Conservation (phyloP, 2,329 filamentous ascomycete genomes). For the Bipolaris bicolor region DNA sequence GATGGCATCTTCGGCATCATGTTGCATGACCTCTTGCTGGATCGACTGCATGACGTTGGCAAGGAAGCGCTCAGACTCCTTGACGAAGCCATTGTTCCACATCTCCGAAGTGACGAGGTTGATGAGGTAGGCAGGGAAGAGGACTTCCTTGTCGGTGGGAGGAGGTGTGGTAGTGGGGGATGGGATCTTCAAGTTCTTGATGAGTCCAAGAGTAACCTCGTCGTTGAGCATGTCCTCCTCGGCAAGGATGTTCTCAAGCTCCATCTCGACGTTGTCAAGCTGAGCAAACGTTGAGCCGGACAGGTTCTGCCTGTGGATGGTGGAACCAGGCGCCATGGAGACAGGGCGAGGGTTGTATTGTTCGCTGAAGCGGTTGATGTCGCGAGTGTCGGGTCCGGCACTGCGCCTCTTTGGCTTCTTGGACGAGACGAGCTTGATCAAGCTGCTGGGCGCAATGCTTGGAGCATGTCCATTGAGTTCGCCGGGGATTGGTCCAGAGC, state of each 20-base stretch:
- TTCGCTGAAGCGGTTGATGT: constrained; percentile 86
- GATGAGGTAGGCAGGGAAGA: constrained; percentile 98
- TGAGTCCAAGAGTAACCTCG: constrained; percentile 94
- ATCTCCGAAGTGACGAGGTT: constrained; percentile 99
- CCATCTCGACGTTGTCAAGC: constrained; percentile 89
- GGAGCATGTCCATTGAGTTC: constrained; percentile 70
- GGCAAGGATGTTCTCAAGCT: constrained; percentile 89
- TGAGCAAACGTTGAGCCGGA: constrained; percentile 80
- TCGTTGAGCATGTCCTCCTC: constrained; percentile 97
- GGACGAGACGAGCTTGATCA: constrained; percentile 95
- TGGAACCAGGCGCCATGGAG: constrained; percentile 83
- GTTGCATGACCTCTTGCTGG: constrained; percentile 98
- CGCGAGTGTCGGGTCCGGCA: constrained; percentile 82
- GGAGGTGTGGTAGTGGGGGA: constrained; percentile 83
- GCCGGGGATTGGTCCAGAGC: constrained; percentile 72
- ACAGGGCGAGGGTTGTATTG: constrained; percentile 94
- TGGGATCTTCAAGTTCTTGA: constrained; percentile 95
- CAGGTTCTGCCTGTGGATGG: constrained; percentile 70
- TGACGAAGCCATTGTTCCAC: constrained; percentile 99
- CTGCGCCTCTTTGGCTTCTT: constrained; percentile 97
- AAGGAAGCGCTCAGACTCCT: constrained; percentile 97
- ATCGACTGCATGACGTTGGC: constrained; percentile 99
- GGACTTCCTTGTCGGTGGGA: constrained; percentile 95
- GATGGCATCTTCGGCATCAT: constrained; percentile 95
- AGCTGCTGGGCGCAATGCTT: constrained; percentile 62